A percentile compares a stretch with the other conserved stretches of the same genome.
phyloP scores from a whole-genome alignment of 768 basidiomycete species.

The Lentinula aciculospora region DNA sequence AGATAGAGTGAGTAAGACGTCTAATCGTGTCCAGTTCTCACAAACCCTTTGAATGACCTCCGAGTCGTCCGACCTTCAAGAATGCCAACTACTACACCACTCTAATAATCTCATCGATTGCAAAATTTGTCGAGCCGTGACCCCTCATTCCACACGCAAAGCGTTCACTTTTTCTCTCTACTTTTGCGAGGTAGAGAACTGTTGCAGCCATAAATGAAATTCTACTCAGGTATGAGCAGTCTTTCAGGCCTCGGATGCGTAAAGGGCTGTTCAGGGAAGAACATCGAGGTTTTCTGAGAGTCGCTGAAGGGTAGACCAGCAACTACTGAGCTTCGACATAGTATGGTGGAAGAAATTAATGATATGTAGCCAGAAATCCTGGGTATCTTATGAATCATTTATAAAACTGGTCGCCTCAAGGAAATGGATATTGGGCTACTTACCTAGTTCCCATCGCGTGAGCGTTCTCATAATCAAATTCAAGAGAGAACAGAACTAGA shows the following conservation, averaged over 20 bases:
- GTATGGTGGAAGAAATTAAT: conserved; percentile 25
- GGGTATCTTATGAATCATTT: conserved; percentile 74
- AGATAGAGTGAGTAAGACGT: conserved; percentile 25
- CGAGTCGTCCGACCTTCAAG: conserved; percentile 76
- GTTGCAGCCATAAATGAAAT: conserved; percentile 68
- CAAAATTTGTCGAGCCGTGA: conserved; percentile 62
- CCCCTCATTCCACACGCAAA: conserved; percentile 64
- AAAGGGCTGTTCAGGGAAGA: conserved; percentile 69
- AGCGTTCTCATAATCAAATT: conserved; percentile 73
- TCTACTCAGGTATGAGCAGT: conserved; percentile 54
- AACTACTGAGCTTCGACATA: background rate
- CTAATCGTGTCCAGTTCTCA: conserved; percentile 70
- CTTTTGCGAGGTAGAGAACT: conserved; percentile 58
- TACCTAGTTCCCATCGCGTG: conserved; percentile 91
- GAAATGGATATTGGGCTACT: conserved; percentile 95
- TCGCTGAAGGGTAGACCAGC: conserved; percentile 78
- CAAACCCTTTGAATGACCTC: conserved; percentile 71
- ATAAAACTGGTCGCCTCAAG: conserved; percentile 72
- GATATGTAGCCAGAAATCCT: conserved; percentile 80
- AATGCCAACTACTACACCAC: conserved; percentile 75
- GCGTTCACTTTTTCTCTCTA: conserved; percentile 77
- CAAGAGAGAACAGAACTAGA: conserved; percentile 83
- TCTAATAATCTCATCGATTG: conserved; percentile 81
- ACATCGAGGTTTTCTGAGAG: conserved; percentile 76
- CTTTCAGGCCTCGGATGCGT: conserved; percentile 67